Evolutionary conservation across 257 asterid species (phyloP).

Genomic region (Solanum microdontum): DNA sequence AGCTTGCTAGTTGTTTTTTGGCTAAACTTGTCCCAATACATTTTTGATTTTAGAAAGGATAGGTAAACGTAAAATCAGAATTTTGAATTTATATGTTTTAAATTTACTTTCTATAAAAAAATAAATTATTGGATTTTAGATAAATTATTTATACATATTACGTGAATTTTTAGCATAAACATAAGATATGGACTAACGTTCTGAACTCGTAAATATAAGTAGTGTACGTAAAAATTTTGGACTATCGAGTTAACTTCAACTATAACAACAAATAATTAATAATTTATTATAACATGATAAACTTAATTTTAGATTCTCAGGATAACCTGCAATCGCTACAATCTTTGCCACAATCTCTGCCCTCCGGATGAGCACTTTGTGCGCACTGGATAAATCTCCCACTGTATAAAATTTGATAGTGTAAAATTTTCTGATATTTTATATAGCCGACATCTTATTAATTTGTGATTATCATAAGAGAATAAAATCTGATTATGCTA

Average conservation of each 20-base stretch:
- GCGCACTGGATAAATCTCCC: rapidly evolving
- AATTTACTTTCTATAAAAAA: too few relatives aligned
- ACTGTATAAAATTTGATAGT: background rate
- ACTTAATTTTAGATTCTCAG: background rate
- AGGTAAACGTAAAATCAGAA: background rate
- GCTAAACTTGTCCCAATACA: background rate
- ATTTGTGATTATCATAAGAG: background rate
- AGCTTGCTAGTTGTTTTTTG: background rate
- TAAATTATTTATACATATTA: too few relatives aligned
- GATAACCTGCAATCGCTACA: too few relatives aligned
- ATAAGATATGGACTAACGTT: background rate
- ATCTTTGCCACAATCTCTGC: rapidly evolving
- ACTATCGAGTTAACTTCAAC: too few relatives aligned
- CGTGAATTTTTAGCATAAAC: background rate
- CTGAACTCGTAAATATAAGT: background rate
- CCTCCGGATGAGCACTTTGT: too few relatives aligned
- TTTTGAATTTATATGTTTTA: too few relatives aligned
- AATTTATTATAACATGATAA: background rate
- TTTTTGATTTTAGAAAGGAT: background rate
- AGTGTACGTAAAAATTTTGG: background rate
- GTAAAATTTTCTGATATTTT: background rate
- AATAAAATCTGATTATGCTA: background rate
- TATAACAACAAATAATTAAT: background rate
- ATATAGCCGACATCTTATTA: background rate
- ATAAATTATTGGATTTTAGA: rapidly evolving